These are phyloP conservation scores for Suhomyces chickasaworum DNA, from an alignment of 1,139 yeast species.

Conservation along the genomic window DNA sequence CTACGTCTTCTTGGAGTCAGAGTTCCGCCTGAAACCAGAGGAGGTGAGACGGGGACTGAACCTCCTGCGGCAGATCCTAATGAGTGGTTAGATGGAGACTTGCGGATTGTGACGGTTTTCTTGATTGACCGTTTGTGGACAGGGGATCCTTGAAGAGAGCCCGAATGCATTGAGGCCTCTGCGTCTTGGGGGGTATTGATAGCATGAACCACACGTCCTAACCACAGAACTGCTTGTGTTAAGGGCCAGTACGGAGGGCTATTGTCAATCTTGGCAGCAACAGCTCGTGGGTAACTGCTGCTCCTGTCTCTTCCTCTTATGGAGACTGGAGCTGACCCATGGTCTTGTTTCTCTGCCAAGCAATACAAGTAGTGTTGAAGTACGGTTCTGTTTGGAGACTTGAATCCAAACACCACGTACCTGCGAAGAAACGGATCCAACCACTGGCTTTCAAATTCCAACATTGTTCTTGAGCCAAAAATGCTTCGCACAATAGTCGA, in stretches of 20 bases:
- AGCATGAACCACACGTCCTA: neutral
- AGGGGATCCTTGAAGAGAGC: conserved; percentile 1
- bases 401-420: conserved; percentile 5
- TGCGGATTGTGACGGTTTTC: conserved; percentile 7
- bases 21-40: neutral
- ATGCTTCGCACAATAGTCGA: conserved; percentile 5
- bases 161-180: neutral
- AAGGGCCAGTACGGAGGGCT: neutral
- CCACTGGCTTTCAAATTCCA: conserved; percentile 8
- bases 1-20: conserved; percentile 8
- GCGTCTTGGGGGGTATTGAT: neutral
- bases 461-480: conserved; percentile 8
- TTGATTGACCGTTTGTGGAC: conserved; percentile 8
- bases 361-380: conserved; percentile 12
- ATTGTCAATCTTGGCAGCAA: neutral
- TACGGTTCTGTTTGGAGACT: conserved; percentile 2
- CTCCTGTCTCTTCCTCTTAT: neutral
- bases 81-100: conserved; percentile 11
- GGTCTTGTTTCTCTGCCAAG: conserved; percentile 12
- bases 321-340: neutral
- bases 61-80: conserved; percentile 2
- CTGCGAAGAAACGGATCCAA: conserved; percentile 14
- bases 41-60: neutral
- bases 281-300: neutral
- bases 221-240: conserved; percentile 1